Conservation (phyloP, 73 alveolate species). For the Paramecium primaurelia region DNA sequence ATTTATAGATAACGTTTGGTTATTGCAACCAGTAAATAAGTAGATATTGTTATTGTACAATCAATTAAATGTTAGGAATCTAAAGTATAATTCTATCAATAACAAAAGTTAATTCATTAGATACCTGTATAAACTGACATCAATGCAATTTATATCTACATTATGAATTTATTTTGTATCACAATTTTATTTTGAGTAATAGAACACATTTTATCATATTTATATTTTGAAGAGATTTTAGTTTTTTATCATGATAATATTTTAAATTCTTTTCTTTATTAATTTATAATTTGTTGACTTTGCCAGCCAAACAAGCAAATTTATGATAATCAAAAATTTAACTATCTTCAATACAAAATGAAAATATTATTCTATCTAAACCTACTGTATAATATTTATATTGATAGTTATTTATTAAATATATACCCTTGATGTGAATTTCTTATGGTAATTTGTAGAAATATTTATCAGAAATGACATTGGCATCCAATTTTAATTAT, state of each 20-base stretch:
- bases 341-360: conserved; percentile 2
- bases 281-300: neutral
- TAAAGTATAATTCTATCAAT: too few species aligned
- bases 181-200: neutral
- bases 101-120: too few species aligned
- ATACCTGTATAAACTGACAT: neutral
- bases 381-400: conserved; percentile 11
- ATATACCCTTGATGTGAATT: neutral
- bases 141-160: neutral
- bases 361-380: conserved; percentile 23
- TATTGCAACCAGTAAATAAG: neutral
- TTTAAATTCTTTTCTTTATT: neutral
- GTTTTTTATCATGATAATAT: neutral
- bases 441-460: conserved; percentile 1
- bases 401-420: neutral
- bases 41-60: neutral
- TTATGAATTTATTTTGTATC: neutral
- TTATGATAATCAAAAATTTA: neutral
- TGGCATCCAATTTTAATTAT: conserved; percentile 1
- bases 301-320: neutral
- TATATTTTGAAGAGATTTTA: too few species aligned
- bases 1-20: neutral
- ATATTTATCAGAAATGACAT: neutral
- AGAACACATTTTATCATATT: neutral
- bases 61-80: too few species aligned